Evolutionary conservation across 805 yeast species (phyloP).

Genomic region (Tetrapisispora nanseiensis): DNA sequence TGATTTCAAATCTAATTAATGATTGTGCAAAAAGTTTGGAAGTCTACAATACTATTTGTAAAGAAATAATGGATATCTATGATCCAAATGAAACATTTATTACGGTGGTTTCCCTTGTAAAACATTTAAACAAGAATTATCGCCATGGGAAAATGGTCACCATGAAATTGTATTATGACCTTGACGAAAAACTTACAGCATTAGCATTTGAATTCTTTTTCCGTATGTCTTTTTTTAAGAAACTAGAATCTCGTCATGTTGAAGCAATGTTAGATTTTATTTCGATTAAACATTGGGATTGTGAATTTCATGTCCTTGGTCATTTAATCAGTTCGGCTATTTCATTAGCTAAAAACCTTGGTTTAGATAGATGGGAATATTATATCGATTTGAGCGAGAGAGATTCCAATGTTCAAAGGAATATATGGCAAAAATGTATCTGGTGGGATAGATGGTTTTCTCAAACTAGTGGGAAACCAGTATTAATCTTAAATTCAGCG

Average conservation of each 20-base stretch:
- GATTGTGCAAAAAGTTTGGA: background rate
- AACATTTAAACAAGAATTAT: background rate
- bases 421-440: constrained; percentile 16
- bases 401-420: constrained; percentile 15
- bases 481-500: constrained; percentile 2
- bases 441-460: constrained; percentile 13
- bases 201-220: background rate
- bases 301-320: constrained; percentile 4
- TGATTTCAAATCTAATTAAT: background rate
- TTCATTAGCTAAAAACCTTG: constrained; percentile 11
- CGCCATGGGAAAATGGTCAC: background rate
- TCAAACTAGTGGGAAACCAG: constrained; percentile 8
- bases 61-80: background rate
- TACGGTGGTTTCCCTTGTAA: background rate
- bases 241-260: background rate
- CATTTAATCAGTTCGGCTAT: constrained; percentile 9
- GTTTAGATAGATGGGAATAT: constrained; percentile 21
- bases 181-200: background rate
- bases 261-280: background rate
- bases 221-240: background rate
- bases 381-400: constrained; percentile 20
- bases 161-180: background rate
- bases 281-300: background rate
- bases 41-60: background rate
- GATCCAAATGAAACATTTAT: background rate